These are phyloP conservation scores for Wickerhamiella allomyrinae DNA, from an alignment of 805 yeast genomes.

Conservation along the genomic window DNA sequence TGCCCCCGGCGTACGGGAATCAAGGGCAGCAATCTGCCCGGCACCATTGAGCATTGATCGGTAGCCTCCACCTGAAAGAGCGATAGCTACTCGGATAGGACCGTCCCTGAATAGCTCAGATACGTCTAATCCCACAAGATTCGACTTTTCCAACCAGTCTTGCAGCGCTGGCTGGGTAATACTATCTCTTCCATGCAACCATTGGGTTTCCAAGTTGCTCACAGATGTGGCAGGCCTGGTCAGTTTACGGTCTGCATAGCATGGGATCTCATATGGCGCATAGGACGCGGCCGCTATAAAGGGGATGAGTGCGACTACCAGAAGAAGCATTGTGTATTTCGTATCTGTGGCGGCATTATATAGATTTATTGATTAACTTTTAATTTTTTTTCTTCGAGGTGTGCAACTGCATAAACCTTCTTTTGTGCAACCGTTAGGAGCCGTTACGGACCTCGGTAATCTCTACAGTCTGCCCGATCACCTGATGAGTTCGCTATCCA, in stretches of 20 bases:
- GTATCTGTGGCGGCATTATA: no score
- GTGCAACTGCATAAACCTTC: no score
- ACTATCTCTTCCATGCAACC: not conserved
- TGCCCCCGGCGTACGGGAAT: conserved; percentile 45
- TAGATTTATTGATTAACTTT: no score
- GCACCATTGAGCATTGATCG: conserved; percentile 81
- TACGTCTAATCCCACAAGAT: conserved; percentile 36
- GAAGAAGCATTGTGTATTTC: no score
- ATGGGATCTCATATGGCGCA: not conserved
- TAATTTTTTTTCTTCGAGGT: no score
- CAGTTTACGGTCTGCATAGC: not conserved
- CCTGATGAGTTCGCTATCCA: no score
- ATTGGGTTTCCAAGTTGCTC: not conserved
- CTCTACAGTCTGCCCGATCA: no score
- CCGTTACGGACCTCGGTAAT: no score
- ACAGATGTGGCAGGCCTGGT: not conserved
- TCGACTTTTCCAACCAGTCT: conserved; percentile 32
- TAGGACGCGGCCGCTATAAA: not conserved
- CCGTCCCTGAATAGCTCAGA: conserved; percentile 19
- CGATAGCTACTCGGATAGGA: conserved; percentile 38
- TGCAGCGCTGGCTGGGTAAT: conserved; percentile 28
- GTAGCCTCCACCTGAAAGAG: conserved; percentile 78
- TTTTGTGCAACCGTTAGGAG: no score
- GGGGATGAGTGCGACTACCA: no score
- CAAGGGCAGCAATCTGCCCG: conserved; percentile 67